These are phyloP conservation scores for Epichloe festucae DNA, from an alignment of 2,329 filamentous ascomycete species.

Conservation along the genomic window DNA sequence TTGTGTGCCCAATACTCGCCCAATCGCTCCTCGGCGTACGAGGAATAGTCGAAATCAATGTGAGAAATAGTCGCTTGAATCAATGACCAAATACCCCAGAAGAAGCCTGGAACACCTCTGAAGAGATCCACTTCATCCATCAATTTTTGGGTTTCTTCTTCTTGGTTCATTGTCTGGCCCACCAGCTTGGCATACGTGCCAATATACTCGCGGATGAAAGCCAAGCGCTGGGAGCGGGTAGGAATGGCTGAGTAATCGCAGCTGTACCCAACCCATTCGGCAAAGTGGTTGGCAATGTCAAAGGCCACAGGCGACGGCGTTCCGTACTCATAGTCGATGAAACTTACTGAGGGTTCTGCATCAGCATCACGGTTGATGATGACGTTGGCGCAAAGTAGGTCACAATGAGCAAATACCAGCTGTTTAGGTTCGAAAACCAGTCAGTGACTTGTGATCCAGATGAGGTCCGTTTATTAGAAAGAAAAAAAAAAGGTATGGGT, in stretches of 20 bases:
- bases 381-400: slow-evolving; percentile 91
- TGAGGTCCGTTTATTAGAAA: background rate
- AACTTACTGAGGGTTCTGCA: slow-evolving; percentile 38
- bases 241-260: slow-evolving; percentile 82
- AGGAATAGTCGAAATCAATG: slow-evolving; percentile 94
- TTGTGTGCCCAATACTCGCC: slow-evolving; percentile 93
- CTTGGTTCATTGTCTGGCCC: slow-evolving; percentile 32
- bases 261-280: slow-evolving; percentile 95
- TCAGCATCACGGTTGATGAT: slow-evolving; percentile 51
- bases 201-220: slow-evolving; percentile 78
- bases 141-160: slow-evolving; percentile 54
- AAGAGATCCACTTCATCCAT: slow-evolving; percentile 74
- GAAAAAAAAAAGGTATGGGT: background rate
- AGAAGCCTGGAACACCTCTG: slow-evolving; percentile 79
- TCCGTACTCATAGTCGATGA: slow-evolving; percentile 98
- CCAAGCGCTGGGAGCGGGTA: slow-evolving; percentile 58
- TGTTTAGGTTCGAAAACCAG: slow-evolving; percentile 19
- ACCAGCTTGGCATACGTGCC: slow-evolving; percentile 52
- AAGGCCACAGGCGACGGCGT: slow-evolving; percentile 90
- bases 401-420: slow-evolving; percentile 90
- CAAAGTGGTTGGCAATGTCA: slow-evolving; percentile 95
- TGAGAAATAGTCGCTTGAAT: slow-evolving; percentile 91
- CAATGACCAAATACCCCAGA: slow-evolving; percentile 87
- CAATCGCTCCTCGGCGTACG: slow-evolving; percentile 74
- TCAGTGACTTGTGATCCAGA: slow-evolving; percentile 6